Conservation (phyloP, 495 filamentous ascomycete genomes). For the Lophiotrema nucula region DNA sequence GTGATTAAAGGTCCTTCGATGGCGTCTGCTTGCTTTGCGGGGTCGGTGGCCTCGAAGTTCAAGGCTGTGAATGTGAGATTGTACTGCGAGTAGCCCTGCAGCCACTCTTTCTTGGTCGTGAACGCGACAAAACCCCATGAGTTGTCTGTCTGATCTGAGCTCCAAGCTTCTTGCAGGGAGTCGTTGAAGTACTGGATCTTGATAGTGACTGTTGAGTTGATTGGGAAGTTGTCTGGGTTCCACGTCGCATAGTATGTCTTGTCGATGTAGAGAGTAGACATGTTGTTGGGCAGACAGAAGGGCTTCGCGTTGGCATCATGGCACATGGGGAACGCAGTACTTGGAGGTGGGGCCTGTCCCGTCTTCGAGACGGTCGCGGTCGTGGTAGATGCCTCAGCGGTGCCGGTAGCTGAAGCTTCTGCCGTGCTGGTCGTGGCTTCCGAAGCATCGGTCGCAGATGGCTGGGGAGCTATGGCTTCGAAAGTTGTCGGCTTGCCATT, state of each 20-base stretch:
- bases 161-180: conserved; percentile 40
- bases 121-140: conserved; percentile 43
- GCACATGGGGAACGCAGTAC: conserved; percentile 41
- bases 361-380: conserved; percentile 10
- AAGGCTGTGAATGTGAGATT: conserved; percentile 34
- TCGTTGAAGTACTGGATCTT: conserved; percentile 42
- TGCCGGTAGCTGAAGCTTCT: not conserved
- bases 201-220: conserved; percentile 46
- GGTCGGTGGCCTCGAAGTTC: conserved; percentile 8
- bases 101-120: conserved; percentile 42
- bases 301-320: conserved; percentile 35
- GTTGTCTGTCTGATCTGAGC: conserved; percentile 43
- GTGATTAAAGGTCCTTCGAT: conserved; percentile 28
- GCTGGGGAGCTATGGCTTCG: conserved; percentile 16
- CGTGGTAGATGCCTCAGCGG: conserved; percentile 2
- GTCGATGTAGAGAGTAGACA: conserved; percentile 41
- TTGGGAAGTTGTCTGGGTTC: conserved; percentile 45
- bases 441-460: conserved; percentile 5
- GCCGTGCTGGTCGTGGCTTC: conserved; percentile 1
- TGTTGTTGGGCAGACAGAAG: conserved; percentile 46
- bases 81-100: conserved; percentile 35
- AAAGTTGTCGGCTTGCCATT: conserved; percentile 29
- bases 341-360: conserved; percentile 8
- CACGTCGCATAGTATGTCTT: conserved; percentile 49
- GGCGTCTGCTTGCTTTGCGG: conserved; percentile 1